These are phyloP conservation scores for Colletotrichum paranaense DNA, from an alignment of 2,329 filamentous ascomycete genomes.

Conservation along the genomic window DNA sequence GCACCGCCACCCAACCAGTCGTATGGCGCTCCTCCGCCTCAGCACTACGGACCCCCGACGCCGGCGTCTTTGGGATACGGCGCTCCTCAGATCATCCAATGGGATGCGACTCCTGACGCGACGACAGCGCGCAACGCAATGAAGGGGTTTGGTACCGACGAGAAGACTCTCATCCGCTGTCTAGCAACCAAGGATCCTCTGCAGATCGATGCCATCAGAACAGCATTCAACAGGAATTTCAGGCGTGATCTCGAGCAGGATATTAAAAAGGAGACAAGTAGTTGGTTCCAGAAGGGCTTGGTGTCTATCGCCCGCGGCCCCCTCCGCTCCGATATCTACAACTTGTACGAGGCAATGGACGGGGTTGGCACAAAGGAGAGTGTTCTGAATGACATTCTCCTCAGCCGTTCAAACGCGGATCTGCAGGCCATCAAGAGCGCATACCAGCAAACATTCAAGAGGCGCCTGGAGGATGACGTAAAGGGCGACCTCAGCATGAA, in stretches of 20 bases:
- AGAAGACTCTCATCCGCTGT: conserved; percentile 77
- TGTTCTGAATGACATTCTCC: conserved; percentile 86
- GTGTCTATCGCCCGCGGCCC: conserved; percentile 83
- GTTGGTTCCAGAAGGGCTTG: conserved; percentile 80
- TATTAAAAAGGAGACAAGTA: conserved; percentile 80
- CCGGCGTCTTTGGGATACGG: conserved; percentile 81
- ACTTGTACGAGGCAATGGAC: conserved; percentile 77
- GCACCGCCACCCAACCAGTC: conserved; percentile 39
- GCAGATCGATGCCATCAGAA: conserved; percentile 76
- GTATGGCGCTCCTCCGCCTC: conserved; percentile 53
- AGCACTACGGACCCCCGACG: conserved; percentile 53
- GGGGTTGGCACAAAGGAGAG: conserved; percentile 88
- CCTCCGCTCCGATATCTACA: conserved; percentile 78
- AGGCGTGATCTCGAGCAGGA: conserved; percentile 79
- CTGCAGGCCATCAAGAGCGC: conserved; percentile 85
- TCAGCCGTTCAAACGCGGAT: conserved; percentile 87
- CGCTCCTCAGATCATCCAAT: conserved; percentile 74
- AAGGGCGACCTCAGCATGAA: conserved; percentile 85
- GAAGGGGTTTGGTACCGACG: conserved; percentile 94
- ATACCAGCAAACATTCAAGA: conserved; percentile 76
- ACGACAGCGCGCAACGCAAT: conserved; percentile 82
- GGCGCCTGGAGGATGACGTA: conserved; percentile 77
- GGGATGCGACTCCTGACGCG: conserved; percentile 76
- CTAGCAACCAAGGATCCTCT: conserved; percentile 81
- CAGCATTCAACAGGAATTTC: conserved; percentile 73